A percentile compares a stretch with the other conserved stretches of the same genome.
Evolutionary conservation across 257 asterid genomes (phyloP).

Genomic region (Solanum boliviense): DNA sequence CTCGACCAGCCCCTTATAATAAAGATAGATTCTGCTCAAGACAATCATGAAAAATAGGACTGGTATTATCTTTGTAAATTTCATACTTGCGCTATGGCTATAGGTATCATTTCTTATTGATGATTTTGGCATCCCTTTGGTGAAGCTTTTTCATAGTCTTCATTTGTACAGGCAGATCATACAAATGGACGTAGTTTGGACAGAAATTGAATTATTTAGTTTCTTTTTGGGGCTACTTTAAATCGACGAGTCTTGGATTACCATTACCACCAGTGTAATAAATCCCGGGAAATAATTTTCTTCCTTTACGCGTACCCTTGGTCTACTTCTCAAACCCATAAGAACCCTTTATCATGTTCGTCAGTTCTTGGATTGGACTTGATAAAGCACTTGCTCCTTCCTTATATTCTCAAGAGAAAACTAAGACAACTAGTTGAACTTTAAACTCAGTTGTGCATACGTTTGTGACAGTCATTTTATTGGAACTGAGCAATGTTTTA

Average conservation of each 20-base stretch:
- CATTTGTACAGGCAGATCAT: slow-evolving; percentile 43
- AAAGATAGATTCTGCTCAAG: slow-evolving; percentile 51
- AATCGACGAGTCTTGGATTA: background rate
- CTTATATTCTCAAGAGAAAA: background rate
- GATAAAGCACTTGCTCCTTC: background rate
- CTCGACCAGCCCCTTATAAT: slow-evolving; percentile 69
- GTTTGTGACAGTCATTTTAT: background rate
- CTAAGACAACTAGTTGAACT: background rate
- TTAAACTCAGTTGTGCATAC: background rate
- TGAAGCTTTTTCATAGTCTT: slow-evolving; percentile 17
- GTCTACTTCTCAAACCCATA: background rate
- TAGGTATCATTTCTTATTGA: background rate
- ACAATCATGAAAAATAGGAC: slow-evolving; percentile 39
- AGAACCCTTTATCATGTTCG: background rate
- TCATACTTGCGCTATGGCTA: slow-evolving; percentile 7
- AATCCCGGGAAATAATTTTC: background rate
- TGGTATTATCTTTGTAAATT: slow-evolving; percentile 32
- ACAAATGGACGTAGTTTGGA: slow-evolving; percentile 2
- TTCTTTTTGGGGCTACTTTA: background rate
- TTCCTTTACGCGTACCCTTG: background rate
- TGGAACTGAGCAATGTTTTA: background rate
- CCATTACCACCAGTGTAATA: background rate
- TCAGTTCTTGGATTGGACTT: background rate
- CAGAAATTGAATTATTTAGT: background rate
- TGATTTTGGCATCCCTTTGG: slow-evolving; percentile 6